A percentile compares a stretch with the other conserved stretches of the same genome.
Evolutionary conservation across 2,329 filamentous ascomycete genomes (phyloP).

Genomic region (Phyllosticta paracitricarpa): DNA sequence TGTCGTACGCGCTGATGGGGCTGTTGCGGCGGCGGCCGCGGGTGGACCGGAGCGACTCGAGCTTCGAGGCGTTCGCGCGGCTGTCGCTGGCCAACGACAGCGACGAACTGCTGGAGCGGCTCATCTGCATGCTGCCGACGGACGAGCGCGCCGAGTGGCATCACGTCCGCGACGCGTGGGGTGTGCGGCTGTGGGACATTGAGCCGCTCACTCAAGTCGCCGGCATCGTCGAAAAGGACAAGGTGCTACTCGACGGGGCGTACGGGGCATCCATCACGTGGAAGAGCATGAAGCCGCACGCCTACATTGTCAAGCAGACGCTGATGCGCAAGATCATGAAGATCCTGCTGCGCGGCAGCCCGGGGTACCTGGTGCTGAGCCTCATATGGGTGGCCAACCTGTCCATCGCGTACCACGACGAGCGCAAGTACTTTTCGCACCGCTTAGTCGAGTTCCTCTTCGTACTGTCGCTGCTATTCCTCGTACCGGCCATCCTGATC

Average conservation of each 20-base stretch:
- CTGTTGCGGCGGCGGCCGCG: slow-evolving; percentile 31
- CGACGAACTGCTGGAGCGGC: slow-evolving; percentile 35
- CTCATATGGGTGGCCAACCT: not conserved
- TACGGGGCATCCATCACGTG: slow-evolving; percentile 28
- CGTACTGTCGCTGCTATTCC: not conserved
- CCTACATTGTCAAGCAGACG: not conserved
- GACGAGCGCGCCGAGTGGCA: not conserved
- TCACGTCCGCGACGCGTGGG: slow-evolving; percentile 3
- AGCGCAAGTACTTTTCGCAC: not conserved
- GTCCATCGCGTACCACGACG: not conserved
- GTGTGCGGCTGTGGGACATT: slow-evolving; percentile 5
- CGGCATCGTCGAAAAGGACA: slow-evolving; percentile 2
- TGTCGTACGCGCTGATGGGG: slow-evolving; percentile 23
- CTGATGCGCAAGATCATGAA: not conserved
- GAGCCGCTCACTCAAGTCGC: slow-evolving; percentile 1
- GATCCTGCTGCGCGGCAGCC: not conserved
- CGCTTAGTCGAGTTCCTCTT: not conserved
- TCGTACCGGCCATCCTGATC: not conserved
- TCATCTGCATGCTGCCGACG: slow-evolving; percentile 14
- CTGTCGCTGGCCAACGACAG: slow-evolving; percentile 38
- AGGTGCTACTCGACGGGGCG: slow-evolving; percentile 13
- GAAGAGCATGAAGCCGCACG: slow-evolving; percentile 19
- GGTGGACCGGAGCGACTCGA: slow-evolving; percentile 30
- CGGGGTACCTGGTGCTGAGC: not conserved
- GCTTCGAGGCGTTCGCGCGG: slow-evolving; percentile 39